Base-by-base conservation (phyloP, 352 stramenopile species). In the Phytophthora vignae region DNA sequence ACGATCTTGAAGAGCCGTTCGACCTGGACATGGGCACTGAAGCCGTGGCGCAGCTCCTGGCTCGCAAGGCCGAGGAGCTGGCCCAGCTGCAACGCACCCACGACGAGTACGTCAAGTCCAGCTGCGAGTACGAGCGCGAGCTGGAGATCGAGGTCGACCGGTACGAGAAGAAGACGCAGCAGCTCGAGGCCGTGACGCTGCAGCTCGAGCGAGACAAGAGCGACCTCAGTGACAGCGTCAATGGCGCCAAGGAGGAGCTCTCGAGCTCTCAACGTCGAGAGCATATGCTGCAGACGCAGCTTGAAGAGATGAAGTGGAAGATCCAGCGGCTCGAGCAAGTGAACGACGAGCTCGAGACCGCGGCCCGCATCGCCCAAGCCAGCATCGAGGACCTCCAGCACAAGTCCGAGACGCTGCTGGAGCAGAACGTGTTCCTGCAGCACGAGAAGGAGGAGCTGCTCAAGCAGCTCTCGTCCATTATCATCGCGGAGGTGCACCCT, bases 71-170 rank as follows among this genome's bases (percentile, higher is more conserved):
- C 4, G 44, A 58, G 10, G 82, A 92, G 61, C 71, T 94, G 1
- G 66, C 64, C 50, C 71, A 81, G 57, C 55, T 94, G 38, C 87
- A 94, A 55, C 67, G 72, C 48, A 86, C 77, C 4, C 83, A 92
- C 46, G 85, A 94, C 60, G 85, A 94, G 61, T 94, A 90, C 71
- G 74, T 94, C 50, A 79, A 79, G 46, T 93, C 85, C 1, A 93
- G 83, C 42, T 89, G 85, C 61, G 85, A 94, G 66, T 93, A 93
- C 49, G 87, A 94, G 59, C 81, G 78, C 6, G 85, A 93, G 57
- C 77, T 94, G 10, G 85, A 93, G 67, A 69, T 55, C 19, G 84
- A 90, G 61, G 61, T 94, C 25, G 78, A 88, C 52, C 81, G 73
- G 19, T 82, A 78, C 71, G 87, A 94, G 69, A 73, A 71, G 44